A percentile compares a stretch with the other conserved stretches of the same genome.
Evolutionary conservation across 208 protist genomes (phyloP).

Genomic region (Trypanosomatidae sp.): DNA sequence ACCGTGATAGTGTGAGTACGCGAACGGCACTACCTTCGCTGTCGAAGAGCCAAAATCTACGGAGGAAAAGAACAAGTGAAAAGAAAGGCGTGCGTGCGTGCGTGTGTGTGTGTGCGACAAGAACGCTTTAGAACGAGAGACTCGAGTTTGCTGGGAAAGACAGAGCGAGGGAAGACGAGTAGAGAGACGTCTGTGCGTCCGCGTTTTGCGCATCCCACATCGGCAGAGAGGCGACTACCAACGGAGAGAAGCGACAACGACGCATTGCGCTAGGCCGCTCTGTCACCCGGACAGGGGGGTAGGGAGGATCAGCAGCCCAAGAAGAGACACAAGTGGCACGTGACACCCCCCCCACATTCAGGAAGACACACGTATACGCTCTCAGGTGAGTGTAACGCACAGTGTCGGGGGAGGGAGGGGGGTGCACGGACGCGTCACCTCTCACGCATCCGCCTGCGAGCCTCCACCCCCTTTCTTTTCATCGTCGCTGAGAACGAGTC

Average conservation of each 20-base stretch:
- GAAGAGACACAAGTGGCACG: background rate
- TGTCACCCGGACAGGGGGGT: background rate
- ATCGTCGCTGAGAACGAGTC: background rate
- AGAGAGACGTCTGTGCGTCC: background rate
- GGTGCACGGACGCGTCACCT: background rate
- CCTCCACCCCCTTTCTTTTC: background rate
- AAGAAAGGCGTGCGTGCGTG: slow-evolving; percentile 7
- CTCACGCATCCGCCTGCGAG: background rate
- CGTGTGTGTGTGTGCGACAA: background rate
- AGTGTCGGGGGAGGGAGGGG: background rate
- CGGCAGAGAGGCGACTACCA: background rate
- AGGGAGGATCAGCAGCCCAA: background rate
- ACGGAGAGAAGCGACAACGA: background rate
- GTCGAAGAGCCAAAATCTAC: background rate
- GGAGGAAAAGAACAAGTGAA: background rate
- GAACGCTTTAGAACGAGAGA: too few relatives aligned
- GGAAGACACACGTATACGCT: background rate
- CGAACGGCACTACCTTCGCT: background rate
- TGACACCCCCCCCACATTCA: background rate
- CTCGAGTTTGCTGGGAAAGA: too few relatives aligned
- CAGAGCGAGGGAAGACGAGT: background rate
- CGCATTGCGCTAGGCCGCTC: too few relatives aligned
- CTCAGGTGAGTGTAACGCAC: background rate
- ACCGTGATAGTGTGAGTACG: background rate
- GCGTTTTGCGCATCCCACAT: background rate